These are phyloP conservation scores for Torulaspora quercuum DNA, from an alignment of 805 yeast species.

Conservation along the genomic window DNA sequence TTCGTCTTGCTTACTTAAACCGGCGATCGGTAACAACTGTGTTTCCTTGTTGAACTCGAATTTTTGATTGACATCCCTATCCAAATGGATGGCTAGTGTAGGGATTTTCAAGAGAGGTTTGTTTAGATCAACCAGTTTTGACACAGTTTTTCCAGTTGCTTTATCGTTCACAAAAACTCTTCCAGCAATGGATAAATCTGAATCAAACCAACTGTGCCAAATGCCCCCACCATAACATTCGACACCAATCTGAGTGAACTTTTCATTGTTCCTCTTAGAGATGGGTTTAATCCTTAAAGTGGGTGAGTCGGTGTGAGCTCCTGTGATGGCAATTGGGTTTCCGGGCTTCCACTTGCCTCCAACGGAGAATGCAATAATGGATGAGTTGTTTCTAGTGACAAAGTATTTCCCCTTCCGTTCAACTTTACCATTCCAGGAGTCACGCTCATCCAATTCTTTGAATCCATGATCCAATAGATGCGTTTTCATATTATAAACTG, in stretches of 20 bases:
- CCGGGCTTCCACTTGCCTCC: constrained; percentile 74
- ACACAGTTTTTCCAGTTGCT: constrained; percentile 47
- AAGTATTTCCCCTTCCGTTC: constrained; percentile 63
- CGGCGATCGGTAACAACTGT: constrained; percentile 83
- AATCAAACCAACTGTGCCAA: constrained; percentile 96
- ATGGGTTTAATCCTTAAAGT: constrained; percentile 84
- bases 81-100: constrained; percentile 88
- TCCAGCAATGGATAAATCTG: constrained; percentile 89
- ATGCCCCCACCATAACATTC: constrained; percentile 95
- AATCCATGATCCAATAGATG: constrained; percentile 62
- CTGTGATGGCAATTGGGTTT: constrained; percentile 81
- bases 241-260: constrained; percentile 85
- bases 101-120: constrained; percentile 89
- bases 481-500: constrained; percentile 63
- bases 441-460: constrained; percentile 65
- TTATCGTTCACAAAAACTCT: constrained; percentile 66
- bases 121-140: constrained; percentile 73
- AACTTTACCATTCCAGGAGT: constrained; percentile 60
- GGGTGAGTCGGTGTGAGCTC: constrained; percentile 97
- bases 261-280: constrained; percentile 65
- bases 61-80: constrained; percentile 68
- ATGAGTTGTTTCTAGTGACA: constrained; percentile 86
- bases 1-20: constrained; percentile 42
- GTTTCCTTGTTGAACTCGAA: constrained; percentile 89
- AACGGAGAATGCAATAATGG: constrained; percentile 81